These are phyloP conservation scores for Colletotrichum lini DNA, from an alignment of 2,329 filamentous ascomycete species.

Conservation along the genomic window DNA sequence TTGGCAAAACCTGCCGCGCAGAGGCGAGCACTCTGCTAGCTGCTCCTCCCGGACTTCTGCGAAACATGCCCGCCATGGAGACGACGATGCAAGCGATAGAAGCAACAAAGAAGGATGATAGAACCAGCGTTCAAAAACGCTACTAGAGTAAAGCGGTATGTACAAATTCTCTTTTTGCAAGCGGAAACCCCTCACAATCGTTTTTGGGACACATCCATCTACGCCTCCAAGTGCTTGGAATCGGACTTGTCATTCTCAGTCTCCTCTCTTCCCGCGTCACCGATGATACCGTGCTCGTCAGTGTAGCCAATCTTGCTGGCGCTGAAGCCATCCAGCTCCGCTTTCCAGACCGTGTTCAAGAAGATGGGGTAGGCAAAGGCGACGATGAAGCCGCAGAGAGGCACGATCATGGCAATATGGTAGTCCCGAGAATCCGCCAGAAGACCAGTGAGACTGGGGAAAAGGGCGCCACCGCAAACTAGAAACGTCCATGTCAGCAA, in stretches of 20 bases:
- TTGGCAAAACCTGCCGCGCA: too few relatives aligned
- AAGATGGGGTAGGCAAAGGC: conserved; percentile 70
- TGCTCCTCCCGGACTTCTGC: not conserved
- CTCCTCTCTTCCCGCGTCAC: conserved; percentile 29
- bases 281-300: conserved; percentile 32
- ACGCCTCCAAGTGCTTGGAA: conserved; percentile 37
- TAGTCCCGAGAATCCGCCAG: conserved; percentile 31
- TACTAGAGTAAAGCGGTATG: not conserved
- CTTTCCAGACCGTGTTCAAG: conserved; percentile 63
- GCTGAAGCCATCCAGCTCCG: conserved; percentile 39
- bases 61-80: too few relatives aligned
- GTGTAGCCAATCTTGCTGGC: conserved; percentile 35
- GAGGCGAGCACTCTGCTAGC: too few relatives aligned
- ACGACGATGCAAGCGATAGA: not conserved
- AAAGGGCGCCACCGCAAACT: conserved; percentile 30
- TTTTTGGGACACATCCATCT: not conserved
- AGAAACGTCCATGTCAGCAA: not conserved
- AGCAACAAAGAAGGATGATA: not conserved
- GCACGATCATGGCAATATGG: conserved; percentile 74
- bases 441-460: conserved; percentile 27
- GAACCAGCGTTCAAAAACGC: not conserved
- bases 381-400: conserved; percentile 70
- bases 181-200: not conserved
- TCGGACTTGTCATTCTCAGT: conserved; percentile 13
- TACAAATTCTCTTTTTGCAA: not conserved